Conservation (phyloP, 129 eudicot species). For the Flaveria brownii region DNA sequence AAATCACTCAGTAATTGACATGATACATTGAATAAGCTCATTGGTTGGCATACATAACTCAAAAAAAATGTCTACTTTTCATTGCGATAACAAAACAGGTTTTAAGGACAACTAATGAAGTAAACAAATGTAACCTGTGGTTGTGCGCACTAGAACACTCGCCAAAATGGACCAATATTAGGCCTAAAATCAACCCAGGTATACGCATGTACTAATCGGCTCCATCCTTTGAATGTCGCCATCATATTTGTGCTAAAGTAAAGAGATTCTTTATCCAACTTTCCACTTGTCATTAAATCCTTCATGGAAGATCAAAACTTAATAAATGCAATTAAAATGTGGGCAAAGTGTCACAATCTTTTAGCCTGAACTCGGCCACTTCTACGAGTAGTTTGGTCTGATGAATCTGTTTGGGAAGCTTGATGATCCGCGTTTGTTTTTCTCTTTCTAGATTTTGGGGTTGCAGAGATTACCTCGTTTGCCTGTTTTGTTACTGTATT, state of each 20-base stretch:
- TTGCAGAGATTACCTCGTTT: constrained; percentile 26
- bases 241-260: neutral
- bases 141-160: neutral
- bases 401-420: constrained; percentile 22
- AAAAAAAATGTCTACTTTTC: constrained; percentile 15
- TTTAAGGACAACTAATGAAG: neutral
- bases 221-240: neutral
- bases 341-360: constrained; percentile 25
- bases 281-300: constrained; percentile 3
- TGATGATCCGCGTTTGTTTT: constrained; percentile 25
- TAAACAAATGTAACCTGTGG: constrained; percentile 16
- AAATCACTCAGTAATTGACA: neutral
- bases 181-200: neutral
- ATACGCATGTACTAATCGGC: neutral
- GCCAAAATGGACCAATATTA: neutral
- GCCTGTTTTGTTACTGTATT: constrained; percentile 1
- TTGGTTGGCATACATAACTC: neutral
- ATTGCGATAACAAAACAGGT: constrained; percentile 12
- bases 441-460: constrained; percentile 34
- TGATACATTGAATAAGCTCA: neutral
- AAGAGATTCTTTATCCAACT: constrained; percentile 18
- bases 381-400: constrained; percentile 32
- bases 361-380: constrained; percentile 48
- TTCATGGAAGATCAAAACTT: constrained; percentile 23
- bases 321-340: constrained; percentile 9